Conservation (phyloP, 2,329 filamentous ascomycete genomes). For the Cercospora canescens region DNA sequence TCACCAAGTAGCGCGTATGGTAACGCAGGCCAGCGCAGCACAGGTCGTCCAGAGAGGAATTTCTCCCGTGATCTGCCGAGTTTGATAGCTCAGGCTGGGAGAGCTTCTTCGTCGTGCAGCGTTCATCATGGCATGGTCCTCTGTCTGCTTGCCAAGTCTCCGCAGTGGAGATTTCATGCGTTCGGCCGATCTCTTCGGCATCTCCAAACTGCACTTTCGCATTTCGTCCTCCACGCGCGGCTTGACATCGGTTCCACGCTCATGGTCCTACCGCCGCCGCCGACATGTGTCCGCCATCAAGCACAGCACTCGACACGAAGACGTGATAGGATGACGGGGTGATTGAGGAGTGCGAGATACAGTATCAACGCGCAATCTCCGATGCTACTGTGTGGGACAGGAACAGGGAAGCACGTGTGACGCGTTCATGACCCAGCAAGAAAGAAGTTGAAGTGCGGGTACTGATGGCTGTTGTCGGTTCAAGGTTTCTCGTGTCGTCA, state of each 20-base stretch:
- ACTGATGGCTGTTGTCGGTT: conserved; percentile 5
- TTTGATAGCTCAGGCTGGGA: not conserved
- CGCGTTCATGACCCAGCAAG: not conserved
- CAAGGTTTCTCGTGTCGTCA: not conserved
- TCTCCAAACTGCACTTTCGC: not conserved
- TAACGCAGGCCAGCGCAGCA: not conserved
- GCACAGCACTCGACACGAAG: not conserved
- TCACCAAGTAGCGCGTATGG: conserved; percentile 1
- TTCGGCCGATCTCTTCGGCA: not conserved
- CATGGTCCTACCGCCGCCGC: not conserved
- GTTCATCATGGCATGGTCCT: not conserved
- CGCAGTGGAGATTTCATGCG: not conserved
- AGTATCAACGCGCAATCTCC: not conserved
- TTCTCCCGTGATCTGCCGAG: not conserved
- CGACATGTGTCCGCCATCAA: not conserved
- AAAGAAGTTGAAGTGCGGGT: not conserved
- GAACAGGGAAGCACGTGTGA: not conserved
- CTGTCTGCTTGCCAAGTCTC: not conserved
- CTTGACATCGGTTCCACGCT: not conserved
- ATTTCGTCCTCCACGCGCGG: not conserved
- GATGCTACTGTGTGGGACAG: not conserved
- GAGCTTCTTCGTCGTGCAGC: not conserved
- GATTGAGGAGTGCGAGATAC: not conserved
- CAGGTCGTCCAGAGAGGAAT: not conserved
- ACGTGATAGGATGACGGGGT: not conserved